phyloP scores from a whole-genome alignment of 768 basidiomycete genomes.

The Gautieria morchelliformis region DNA sequence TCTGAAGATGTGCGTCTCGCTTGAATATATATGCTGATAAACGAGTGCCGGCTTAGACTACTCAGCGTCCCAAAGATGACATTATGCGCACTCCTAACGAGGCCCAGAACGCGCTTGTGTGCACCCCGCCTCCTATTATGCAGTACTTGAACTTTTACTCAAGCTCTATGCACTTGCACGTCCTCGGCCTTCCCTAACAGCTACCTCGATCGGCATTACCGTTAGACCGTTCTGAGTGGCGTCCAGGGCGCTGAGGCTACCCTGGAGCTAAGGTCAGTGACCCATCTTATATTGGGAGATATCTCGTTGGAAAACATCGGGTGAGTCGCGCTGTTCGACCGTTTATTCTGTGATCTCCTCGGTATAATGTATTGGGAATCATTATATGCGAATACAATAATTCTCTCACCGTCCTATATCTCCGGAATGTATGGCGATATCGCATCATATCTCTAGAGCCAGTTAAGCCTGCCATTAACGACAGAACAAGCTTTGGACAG shows the following conservation, averaged over 20 bases:
- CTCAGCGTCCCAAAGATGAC: too few relatives aligned
- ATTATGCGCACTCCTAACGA: too few relatives aligned
- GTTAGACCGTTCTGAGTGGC: neutral
- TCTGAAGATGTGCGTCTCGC: too few relatives aligned
- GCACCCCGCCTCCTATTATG: too few relatives aligned
- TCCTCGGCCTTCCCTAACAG: neutral
- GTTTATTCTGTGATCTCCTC: neutral
- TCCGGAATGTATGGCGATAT: slow-evolving; percentile 44
- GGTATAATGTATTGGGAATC: neutral
- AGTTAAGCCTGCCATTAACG: neutral
- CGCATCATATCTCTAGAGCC: neutral
- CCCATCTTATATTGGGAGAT: slow-evolving; percentile 38
- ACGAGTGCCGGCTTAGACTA: too few relatives aligned
- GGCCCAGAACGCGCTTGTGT: too few relatives aligned
- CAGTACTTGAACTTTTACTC: neutral
- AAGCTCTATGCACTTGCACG: neutral
- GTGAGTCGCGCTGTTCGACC: slow-evolving; percentile 38
- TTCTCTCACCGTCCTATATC: slow-evolving; percentile 37
- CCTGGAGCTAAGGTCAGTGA: neutral
- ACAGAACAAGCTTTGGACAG: too few relatives aligned
- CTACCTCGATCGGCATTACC: slow-evolving; percentile 2
- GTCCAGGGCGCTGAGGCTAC: slow-evolving; percentile 2
- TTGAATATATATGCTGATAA: too few relatives aligned
- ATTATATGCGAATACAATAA: slow-evolving; percentile 25
- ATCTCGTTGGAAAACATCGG: slow-evolving; percentile 53